phyloP scores from a whole-genome alignment of 768 basidiomycete species.

The Krasilnikovozyma curviuscula region DNA sequence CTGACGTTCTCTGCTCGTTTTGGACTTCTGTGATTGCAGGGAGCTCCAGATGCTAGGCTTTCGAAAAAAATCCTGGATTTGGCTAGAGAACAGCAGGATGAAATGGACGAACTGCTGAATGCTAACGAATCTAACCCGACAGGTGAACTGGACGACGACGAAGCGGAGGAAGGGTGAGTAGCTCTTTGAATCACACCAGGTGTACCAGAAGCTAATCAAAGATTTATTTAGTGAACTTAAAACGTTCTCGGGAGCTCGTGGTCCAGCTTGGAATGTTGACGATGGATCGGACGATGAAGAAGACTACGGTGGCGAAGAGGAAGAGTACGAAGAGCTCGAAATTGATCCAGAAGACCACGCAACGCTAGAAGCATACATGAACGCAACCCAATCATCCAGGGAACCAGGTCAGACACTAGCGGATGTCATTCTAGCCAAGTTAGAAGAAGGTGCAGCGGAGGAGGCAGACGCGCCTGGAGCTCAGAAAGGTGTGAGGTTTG shows the following conservation, averaged over 20 bases:
- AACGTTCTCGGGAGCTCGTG: not conserved
- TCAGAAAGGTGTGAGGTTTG: not conserved
- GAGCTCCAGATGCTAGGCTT: constrained; percentile 30
- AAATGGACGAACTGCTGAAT: constrained; percentile 36
- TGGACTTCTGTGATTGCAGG: constrained; percentile 42
- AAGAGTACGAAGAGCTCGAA: constrained; percentile 36
- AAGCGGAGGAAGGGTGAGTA: constrained; percentile 9
- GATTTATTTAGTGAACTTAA: not conserved
- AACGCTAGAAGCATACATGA: constrained; percentile 61
- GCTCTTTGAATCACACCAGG: not conserved
- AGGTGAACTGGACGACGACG: constrained; percentile 21
- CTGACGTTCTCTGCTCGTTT: constrained; percentile 30
- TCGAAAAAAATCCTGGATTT: constrained; percentile 79
- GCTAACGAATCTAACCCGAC: constrained; percentile 11
- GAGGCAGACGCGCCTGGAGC: constrained; percentile 11
- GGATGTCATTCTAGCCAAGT: constrained; percentile 88
- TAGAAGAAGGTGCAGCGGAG: constrained; percentile 45
- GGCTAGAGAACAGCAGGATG: constrained; percentile 80
- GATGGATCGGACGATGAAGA: constrained; percentile 33
- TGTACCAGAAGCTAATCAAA: not conserved
- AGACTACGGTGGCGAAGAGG: constrained; percentile 32
- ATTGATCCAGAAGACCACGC: constrained; percentile 79
- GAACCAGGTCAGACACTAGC: constrained; percentile 44
- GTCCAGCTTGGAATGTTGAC: not conserved
- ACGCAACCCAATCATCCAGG: constrained; percentile 20